Percentiles rank a stretch among this genome's conserved stretches.
Evolutionary conservation across 371 early-diverging fungal species (phyloP).

Genomic region (Chytridiales sp.): DNA sequence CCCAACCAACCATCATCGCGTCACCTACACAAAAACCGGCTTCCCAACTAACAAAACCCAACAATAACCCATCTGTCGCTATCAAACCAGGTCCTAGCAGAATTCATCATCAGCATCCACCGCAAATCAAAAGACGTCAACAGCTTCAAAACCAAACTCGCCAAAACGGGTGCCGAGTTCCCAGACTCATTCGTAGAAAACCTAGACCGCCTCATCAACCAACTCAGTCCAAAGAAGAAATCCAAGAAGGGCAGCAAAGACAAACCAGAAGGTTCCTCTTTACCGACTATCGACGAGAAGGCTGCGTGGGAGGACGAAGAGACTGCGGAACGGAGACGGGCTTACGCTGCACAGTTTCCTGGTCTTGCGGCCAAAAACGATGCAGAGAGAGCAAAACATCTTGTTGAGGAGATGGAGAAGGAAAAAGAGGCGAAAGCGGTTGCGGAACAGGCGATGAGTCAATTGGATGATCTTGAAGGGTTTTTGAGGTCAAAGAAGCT

Average conservation of each 20-base stretch:
- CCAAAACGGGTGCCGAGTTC: constrained; percentile 77
- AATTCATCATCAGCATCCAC: constrained; percentile 48
- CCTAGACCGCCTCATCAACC: constrained; percentile 84
- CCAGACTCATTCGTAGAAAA: constrained; percentile 79
- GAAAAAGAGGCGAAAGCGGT: constrained; percentile 13
- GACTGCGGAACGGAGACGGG: constrained; percentile 12
- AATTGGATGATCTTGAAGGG: constrained; percentile 31
- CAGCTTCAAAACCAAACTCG: constrained; percentile 68
- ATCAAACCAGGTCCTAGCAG: constrained; percentile 35
- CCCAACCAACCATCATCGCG: constrained; percentile 2
- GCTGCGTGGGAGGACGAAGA: constrained; percentile 32
- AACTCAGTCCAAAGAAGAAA: constrained; percentile 73
- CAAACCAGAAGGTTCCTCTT: background rate
- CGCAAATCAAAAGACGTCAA: constrained; percentile 20
- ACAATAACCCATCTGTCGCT: background rate
- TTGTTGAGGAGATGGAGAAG: constrained; percentile 22
- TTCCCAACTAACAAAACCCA: too few relatives aligned
- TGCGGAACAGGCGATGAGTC: constrained; percentile 32
- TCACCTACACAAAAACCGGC: too few relatives aligned
- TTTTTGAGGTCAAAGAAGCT: constrained; percentile 20
- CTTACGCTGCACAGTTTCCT: constrained; percentile 63
- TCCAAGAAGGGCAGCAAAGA: background rate
- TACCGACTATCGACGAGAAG: constrained; percentile 1
- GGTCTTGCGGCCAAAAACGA: constrained; percentile 71
- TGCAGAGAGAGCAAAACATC: constrained; percentile 22